These are phyloP conservation scores for Arthrobotrys entomopaga DNA, from an alignment of 2,329 filamentous ascomycete genomes.

Conservation along the genomic window DNA sequence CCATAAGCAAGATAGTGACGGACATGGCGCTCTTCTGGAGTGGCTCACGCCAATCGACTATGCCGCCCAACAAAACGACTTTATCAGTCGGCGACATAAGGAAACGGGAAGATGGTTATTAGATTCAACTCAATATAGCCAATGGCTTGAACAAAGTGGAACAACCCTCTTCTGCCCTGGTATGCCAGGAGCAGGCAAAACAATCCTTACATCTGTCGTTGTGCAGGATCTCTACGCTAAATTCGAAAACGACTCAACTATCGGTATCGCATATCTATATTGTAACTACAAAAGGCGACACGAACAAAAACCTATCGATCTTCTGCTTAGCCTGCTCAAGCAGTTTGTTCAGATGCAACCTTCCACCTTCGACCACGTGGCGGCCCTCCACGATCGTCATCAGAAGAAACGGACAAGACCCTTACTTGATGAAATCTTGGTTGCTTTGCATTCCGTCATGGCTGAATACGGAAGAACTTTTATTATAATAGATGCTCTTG, in stretches of 20 bases:
- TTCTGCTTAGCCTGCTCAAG: constrained; percentile 62
- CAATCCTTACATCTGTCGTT: constrained; percentile 11
- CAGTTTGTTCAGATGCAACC: constrained; percentile 60
- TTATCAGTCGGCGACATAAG: constrained; percentile 61
- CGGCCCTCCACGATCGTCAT: background rate
- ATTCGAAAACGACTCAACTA: constrained; percentile 12
- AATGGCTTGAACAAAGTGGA: constrained; percentile 50
- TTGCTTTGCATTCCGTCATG: background rate
- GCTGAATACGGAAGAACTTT: constrained; percentile 1
- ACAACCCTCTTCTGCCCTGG: constrained; percentile 19
- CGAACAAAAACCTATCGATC: constrained; percentile 61
- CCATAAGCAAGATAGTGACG: background rate
- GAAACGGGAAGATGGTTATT: constrained; percentile 66
- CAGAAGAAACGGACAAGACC: background rate
- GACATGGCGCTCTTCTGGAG: background rate
- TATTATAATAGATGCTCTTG: constrained; percentile 22
- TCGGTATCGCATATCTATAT: constrained; percentile 65
- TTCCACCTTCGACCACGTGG: background rate
- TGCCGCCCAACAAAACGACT: constrained; percentile 62
- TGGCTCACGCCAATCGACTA: constrained; percentile 37
- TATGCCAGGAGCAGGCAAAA: constrained; percentile 23
- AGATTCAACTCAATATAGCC: constrained; percentile 60
- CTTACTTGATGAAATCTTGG: background rate
- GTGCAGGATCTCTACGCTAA: constrained; percentile 53
- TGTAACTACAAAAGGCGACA: constrained; percentile 63